Conservation (phyloP, 2,329 filamentous ascomycete genomes). For the Camillea tinctor region DNA sequence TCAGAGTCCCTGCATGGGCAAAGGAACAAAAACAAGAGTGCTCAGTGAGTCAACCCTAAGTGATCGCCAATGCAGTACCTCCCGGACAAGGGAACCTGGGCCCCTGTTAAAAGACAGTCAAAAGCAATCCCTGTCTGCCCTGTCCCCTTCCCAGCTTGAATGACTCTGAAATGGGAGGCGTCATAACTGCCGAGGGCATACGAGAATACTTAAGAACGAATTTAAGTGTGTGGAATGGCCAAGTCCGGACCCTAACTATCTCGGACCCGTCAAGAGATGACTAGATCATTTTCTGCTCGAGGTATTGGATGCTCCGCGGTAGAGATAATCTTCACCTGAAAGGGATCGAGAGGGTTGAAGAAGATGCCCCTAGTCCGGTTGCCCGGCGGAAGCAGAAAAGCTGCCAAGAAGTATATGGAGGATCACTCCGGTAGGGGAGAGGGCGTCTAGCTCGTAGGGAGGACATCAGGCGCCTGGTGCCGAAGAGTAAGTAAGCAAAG, state of each 20-base stretch:
- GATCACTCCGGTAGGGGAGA: neutral
- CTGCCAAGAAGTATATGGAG: neutral
- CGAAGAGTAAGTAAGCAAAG: neutral
- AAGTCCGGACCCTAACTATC: neutral
- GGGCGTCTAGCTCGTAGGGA: neutral
- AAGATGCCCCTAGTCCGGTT: neutral
- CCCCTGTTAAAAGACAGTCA: neutral
- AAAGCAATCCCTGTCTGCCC: neutral
- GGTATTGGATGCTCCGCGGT: neutral
- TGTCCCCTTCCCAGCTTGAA: neutral
- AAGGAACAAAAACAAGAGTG: neutral
- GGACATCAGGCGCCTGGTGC: no score
- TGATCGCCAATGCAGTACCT: neutral
- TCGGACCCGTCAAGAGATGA: neutral
- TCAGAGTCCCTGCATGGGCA: neutral
- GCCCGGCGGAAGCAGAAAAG: neutral
- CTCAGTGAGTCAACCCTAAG: neutral
- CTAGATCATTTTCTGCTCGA: neutral
- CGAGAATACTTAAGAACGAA: neutral
- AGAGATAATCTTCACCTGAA: neutral
- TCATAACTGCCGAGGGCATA: neutral
- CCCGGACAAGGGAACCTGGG: neutral
- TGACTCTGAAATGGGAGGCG: neutral
- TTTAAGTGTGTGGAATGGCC: neutral
- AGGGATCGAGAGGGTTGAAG: neutral